Evolutionary conservation across 768 basidiomycete species (phyloP), one percentile per base, ranked within the genome.

Genomic region (Cystobasidium tubakii): DNA sequence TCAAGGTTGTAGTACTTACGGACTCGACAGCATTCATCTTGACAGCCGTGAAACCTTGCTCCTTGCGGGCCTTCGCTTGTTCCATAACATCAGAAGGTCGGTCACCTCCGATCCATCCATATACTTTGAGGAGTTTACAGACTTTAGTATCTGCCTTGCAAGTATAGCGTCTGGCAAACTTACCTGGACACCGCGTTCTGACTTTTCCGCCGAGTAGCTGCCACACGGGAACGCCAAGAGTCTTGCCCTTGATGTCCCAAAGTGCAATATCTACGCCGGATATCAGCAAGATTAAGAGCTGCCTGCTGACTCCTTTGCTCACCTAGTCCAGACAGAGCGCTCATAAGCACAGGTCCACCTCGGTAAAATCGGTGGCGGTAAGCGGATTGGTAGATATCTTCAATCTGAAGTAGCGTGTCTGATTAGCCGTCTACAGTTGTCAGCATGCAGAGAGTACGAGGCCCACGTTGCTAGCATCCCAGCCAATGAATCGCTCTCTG

Each of bases 191-290:
- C 34, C 83, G 82, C 77, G 88, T 85, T 62, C 88, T 84, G 23
- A 89, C 87, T 79, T 86, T 87, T 3, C 88, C 89, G 9, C 88
- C 89, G 6, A 89, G 84, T 0, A 90, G 82, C 80, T 88, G 85
- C 84, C 86, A 88, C 0, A 88, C 81, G 1, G 82, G 82, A 0
- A 87, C 88, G 39, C 87, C 87, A 1, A 89, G 84, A 39, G 86
- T 87, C 81, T 88, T 89, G n/a, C 89, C 89, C 76, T 89, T 89
- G 81, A 90, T 88, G 77, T 89, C 89, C 89, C 89, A 85, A 0
- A 90, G 82, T 0, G 88, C 87, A 73, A 89, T 89, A 79, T 89
- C 87, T 34, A 89, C 80, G n/a, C n/a, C n/a, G 0, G n/a, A 50
- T 15, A 50, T 4, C 9, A 15, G n/a, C n/a, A n/a, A n/a, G n/a